These are phyloP conservation scores for Bolboschoenoplectus hybrid DNA, from an alignment of 202 grass and related monocot species.

Conservation along the genomic window DNA sequence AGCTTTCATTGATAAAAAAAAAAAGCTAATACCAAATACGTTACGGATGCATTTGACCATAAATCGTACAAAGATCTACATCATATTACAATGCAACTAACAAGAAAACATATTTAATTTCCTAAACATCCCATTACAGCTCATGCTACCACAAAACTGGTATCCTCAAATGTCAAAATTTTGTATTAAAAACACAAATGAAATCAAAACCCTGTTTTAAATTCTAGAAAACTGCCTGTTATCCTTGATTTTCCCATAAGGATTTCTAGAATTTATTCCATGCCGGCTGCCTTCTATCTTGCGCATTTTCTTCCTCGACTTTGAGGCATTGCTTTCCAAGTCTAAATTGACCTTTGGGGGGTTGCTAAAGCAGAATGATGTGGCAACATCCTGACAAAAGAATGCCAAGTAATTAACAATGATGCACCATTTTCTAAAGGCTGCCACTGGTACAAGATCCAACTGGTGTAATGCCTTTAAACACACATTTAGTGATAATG, in stretches of 20 bases:
- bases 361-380: slow-evolving; percentile 67
- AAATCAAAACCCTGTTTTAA: slow-evolving; percentile 35
- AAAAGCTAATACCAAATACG: background rate
- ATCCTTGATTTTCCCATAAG: slow-evolving; percentile 64
- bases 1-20: background rate
- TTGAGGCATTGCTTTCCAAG: slow-evolving; percentile 78
- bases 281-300: slow-evolving; percentile 72
- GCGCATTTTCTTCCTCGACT: slow-evolving; percentile 72
- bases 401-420: background rate
- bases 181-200: background rate
- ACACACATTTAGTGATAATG: background rate
- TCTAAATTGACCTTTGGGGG: slow-evolving; percentile 81
- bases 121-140: background rate
- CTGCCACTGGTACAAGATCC: background rate
- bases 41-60: background rate
- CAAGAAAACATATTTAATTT: slow-evolving; percentile 18
- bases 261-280: slow-evolving; percentile 65
- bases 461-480: background rate
- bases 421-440: background rate
- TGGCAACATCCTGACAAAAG: slow-evolving; percentile 54
- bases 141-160: slow-evolving; percentile 7
- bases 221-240: slow-evolving; percentile 67
- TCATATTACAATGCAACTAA: background rate
- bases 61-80: background rate
- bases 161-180: slow-evolving; percentile 33